Conservation (phyloP, 192 early-diverging fungal species). For the Anaeromyces robustus region DNA sequence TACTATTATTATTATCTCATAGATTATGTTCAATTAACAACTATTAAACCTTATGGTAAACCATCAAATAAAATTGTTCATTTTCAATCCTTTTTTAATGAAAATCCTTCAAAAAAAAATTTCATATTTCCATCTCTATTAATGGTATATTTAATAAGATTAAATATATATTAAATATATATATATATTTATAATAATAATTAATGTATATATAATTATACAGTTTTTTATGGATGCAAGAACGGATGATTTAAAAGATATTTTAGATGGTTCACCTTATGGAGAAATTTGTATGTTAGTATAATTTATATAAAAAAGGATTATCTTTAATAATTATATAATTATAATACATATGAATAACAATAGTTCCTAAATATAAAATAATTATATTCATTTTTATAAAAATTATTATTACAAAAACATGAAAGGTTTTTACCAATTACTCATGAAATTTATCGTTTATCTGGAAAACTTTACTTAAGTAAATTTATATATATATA, state of each 20-base stretch:
- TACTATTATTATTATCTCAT: not conserved
- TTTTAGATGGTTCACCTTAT: not conserved
- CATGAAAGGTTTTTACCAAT: not conserved
- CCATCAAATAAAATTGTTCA: not conserved
- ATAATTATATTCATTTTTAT: no score
- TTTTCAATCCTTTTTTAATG: not conserved
- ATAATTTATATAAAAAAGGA: not conserved
- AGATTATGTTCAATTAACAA: not conserved
- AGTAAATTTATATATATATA: not conserved
- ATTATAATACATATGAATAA: no score
- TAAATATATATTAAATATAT: no score
- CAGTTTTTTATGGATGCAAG: not conserved
- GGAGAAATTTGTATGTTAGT: not conserved
- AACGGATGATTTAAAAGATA: not conserved
- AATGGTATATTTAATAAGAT: not conserved
- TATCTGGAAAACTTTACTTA: not conserved
- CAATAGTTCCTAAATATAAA: no score
- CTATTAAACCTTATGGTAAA: not conserved
- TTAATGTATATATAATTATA: no score
- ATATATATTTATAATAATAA: no score
- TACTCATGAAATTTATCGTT: not conserved
- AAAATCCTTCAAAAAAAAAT: not conserved
- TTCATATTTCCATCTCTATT: not conserved
- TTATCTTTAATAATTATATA: not conserved
- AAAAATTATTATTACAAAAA: no score